Conservation (phyloP, 2,329 filamentous ascomycete species). For the Aureobasidium vineae region DNA sequence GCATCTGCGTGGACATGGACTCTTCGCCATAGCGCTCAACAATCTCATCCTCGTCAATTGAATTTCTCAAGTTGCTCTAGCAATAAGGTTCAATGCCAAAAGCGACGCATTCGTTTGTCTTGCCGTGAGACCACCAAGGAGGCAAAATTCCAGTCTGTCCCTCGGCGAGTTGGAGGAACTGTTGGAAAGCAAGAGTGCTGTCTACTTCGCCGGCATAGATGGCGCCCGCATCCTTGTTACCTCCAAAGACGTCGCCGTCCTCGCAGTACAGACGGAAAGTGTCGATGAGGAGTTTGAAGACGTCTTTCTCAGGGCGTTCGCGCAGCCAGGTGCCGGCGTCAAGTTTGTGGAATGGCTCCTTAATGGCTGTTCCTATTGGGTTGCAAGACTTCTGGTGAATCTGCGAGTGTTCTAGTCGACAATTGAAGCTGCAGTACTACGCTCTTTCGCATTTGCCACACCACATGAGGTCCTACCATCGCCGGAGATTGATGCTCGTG, state of each 20-base stretch:
- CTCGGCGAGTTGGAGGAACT: not conserved
- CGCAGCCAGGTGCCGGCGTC: conserved; percentile 30
- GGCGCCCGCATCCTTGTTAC: not conserved
- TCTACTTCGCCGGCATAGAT: not conserved
- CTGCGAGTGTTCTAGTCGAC: not conserved
- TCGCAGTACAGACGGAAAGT: conserved; percentile 30
- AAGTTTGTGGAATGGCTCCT: conserved; percentile 26
- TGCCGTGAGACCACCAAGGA: not conserved
- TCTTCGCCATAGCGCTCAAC: not conserved
- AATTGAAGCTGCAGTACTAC: not conserved
- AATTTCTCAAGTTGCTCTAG: no score
- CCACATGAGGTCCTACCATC: not conserved
- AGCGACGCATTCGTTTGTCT: not conserved
- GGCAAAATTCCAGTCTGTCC: not conserved
- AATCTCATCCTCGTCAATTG: not conserved
- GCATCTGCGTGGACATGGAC: not conserved
- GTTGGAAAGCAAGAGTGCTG: not conserved
- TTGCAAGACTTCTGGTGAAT: not conserved
- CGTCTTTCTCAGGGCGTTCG: conserved; percentile 29
- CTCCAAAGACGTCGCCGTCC: conserved; percentile 21
- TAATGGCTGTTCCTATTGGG: not conserved
- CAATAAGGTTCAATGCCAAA: not conserved
- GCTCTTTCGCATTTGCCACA: not conserved
- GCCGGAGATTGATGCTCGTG: not conserved
- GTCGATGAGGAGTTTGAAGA: conserved; percentile 33